Base-by-base conservation (phyloP, 1,139 yeast species). In the Yamadazyma diddensiae region DNA sequence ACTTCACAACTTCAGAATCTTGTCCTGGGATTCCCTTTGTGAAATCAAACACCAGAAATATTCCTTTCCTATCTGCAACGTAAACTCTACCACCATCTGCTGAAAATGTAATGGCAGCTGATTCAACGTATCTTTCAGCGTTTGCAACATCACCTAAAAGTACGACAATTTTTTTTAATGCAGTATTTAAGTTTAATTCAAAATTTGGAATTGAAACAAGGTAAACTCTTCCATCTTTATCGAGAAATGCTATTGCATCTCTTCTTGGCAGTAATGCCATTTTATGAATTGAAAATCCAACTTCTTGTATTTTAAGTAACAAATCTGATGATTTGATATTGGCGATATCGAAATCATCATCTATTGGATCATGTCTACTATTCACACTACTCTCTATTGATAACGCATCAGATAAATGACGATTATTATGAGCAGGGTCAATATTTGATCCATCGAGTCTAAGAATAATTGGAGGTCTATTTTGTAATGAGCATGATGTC, bases 251-350 rank as follows among this genome's bases (percentile, higher is more conserved):
- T 20, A 87, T 69, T 0, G 94, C 82, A 52, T 87, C 95, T 13
- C 92, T 90, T 15, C 95, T 65, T 1, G 97, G 96, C 9, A 94
- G 84, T 1, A 85, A 68, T 6, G 82, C 80, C 33, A 82, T 74
- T 31, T 70, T 66, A 54, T 88, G 94, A 35, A 87, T 82, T 6
- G 77, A 65, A 1, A 85, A 75, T 0, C 97, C 97, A n/a, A 87
- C 74, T 47, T 88, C 95, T 34, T 82, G 83, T 8, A 88, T 61
- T 40, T 80, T 73, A 43, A 62, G 44, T 4, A 65, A 34, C 3
- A 58, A 44, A 28, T 63, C 70, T 0, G 66, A 53, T 6, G 65
- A 56, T 28, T 53, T 57, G 13, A 64, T 55, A 28, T 50, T 50
- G 21, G 47, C 35, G 24, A 47, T 43, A 11, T 50, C 57, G 6